Evolutionary conservation across 768 basidiomycete species (phyloP), one percentile per base, ranked within the genome.

Genomic region (Rubroboletus pulcherrimus): DNA sequence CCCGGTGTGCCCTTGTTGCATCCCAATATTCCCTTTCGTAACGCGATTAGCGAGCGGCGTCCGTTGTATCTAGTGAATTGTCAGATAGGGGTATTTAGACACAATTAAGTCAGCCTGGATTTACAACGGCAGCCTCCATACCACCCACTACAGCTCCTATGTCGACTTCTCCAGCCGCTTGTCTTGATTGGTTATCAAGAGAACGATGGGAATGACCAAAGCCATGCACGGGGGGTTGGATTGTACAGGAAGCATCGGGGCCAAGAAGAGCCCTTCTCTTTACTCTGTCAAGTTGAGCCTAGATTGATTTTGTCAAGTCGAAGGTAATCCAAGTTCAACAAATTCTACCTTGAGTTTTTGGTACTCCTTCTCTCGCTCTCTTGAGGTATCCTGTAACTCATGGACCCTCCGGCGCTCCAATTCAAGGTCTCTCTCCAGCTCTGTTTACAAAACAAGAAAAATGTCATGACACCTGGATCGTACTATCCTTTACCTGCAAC

Each of bases 301-400:
- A 54, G 30, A 45, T 37, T 42, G 49, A 9, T 49, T 51, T 30
- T 51, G 43, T 38, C 19, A 42, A 21, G 35, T 29, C 29, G 31
- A 44, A 29, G n/a, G 44, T 17, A 0, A 51, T 39, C 35, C 35
- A 39, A 26, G 21, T 17, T 44, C 1, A 37, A 45, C 7, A 11
- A 33, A 51, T 30, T 49, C 31, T 30, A 83, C 91, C 78, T 93
- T 93, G 39, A 93, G 80, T 66, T 90, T 92, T 53, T 89, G 87
- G 64, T 93, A 93, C 64, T 93, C 92, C 64, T 87, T 91, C 58
- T 93, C 91, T 62, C 85, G 79, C 63, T 92, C 90, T 62, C 84
- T 80, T 2, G 86, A 77, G 2, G 81, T 73, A 37, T 93, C 90
- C 63, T 91, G 88, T 29, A 90, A 68, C 24, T 91, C 89, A 7